A percentile compares a stretch with the other conserved stretches of the same genome.
Evolutionary conservation across 2,329 filamentous ascomycete species (phyloP).

Genomic region (Scolecobasidium constrictum): DNA sequence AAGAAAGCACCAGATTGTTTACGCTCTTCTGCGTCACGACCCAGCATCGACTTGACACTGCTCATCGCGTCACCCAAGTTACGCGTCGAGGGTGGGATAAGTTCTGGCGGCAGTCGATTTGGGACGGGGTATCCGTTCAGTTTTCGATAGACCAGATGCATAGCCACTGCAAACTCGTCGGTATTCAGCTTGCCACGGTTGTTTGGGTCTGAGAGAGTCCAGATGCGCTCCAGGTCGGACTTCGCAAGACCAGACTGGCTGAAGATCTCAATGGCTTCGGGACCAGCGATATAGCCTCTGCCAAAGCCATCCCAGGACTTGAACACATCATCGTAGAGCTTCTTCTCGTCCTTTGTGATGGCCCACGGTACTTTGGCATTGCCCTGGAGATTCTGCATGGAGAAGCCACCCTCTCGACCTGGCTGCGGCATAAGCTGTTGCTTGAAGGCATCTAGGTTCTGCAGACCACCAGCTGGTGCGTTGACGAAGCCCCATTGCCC

Average conservation of each 20-base stretch:
- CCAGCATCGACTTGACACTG: conserved; percentile 79
- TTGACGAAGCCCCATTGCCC: conserved; percentile 99
- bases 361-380: conserved; percentile 97
- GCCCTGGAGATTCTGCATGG: conserved; percentile 75
- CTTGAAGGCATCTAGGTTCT: conserved; percentile 87
- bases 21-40: conserved; percentile 77
- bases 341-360: conserved; percentile 97
- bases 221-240: conserved; percentile 79
- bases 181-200: conserved; percentile 92
- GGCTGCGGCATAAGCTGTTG: conserved; percentile 93
- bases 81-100: conserved; percentile 87
- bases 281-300: conserved; percentile 85
- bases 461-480: conserved; percentile 75
- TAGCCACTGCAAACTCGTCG: conserved; percentile 95
- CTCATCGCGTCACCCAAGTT: conserved; percentile 91
- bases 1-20: conserved; percentile 85
- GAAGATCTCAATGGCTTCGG: conserved; percentile 93
- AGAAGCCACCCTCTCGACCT: conserved; percentile 79
- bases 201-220: conserved; percentile 87
- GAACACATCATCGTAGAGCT: conserved; percentile 89
- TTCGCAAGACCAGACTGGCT: conserved; percentile 91
- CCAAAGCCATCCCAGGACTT: conserved; percentile 91
- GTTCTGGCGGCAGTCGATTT: conserved; percentile 74
- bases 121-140: conserved; percentile 92
- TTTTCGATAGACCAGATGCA: conserved; percentile 98